Evolutionary conservation across 2,329 filamentous ascomycete genomes (phyloP).

Genomic region (Pestalotiopsis sp.): DNA sequence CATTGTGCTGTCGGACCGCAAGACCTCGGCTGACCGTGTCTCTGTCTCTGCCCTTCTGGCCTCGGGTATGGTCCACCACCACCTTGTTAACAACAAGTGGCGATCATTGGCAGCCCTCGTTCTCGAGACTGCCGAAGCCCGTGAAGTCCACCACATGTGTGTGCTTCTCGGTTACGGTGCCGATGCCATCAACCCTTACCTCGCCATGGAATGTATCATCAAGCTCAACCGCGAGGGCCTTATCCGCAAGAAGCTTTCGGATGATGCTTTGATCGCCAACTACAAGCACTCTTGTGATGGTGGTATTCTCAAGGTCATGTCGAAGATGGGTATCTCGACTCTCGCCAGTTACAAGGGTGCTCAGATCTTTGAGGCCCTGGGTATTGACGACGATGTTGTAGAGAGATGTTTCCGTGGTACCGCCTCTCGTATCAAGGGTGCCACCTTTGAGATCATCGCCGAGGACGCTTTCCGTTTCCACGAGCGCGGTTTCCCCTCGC

Average conservation of each 20-base stretch:
- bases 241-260: slow-evolving; percentile 83
- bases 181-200: slow-evolving; percentile 91
- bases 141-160: slow-evolving; percentile 98
- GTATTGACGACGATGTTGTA: slow-evolving; percentile 87
- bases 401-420: slow-evolving; percentile 95
- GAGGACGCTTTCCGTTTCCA: slow-evolving; percentile 94
- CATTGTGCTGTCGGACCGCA: slow-evolving; percentile 86
- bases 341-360: slow-evolving; percentile 96
- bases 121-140: slow-evolving; percentile 90
- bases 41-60: slow-evolving; percentile 84
- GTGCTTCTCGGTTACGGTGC: slow-evolving; percentile 95
- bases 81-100: slow-evolving; percentile 95
- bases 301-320: slow-evolving; percentile 98
- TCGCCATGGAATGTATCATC: slow-evolving; percentile 93
- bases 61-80: slow-evolving; percentile 92
- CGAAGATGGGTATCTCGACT: slow-evolving; percentile 98
- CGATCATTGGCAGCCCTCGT: slow-evolving; percentile 83
- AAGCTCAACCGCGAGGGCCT: slow-evolving; percentile 94
- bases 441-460: slow-evolving; percentile 90
- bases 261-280: slow-evolving; percentile 85
- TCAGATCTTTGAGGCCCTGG: slow-evolving; percentile 95
- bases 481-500: slow-evolving; percentile 86
- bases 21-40: slow-evolving; percentile 78
- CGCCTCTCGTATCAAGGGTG: slow-evolving; percentile 88
- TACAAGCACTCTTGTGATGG: slow-evolving; percentile 97